Conservation (phyloP, 805 yeast genomes). For the Candida loeiensis region DNA sequence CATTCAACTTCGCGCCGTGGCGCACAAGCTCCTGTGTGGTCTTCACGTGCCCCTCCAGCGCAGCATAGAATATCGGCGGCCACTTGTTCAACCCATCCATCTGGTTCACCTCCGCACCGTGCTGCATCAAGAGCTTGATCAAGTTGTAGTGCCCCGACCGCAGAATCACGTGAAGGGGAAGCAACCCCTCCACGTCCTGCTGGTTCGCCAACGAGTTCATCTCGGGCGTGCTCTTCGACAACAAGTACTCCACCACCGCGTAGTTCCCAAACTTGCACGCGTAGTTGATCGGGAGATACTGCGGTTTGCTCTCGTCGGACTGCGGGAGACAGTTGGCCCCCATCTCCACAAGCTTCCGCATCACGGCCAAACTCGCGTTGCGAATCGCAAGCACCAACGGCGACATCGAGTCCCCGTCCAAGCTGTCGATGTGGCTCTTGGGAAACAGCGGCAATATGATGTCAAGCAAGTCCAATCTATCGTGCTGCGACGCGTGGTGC, state of each 20-base stretch:
- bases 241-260: conserved; percentile 60
- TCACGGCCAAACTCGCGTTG: conserved; percentile 51
- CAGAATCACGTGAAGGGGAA: conserved; percentile 85
- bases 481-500: conserved; percentile 75
- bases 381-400: conserved; percentile 80
- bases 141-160: conserved; percentile 73
- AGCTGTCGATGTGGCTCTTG: conserved; percentile 39
- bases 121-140: conserved; percentile 62
- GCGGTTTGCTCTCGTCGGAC: conserved; percentile 50
- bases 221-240: conserved; percentile 33
- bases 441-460: conserved; percentile 40
- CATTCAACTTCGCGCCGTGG: conserved; percentile 64
- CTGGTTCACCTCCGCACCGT: conserved; percentile 72
- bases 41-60: conserved; percentile 72
- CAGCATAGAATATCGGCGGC: conserved; percentile 92
- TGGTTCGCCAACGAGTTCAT: conserved; percentile 34
- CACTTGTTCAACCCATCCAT: conserved; percentile 84
- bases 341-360: conserved; percentile 28
- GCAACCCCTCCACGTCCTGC: conserved; percentile 83
- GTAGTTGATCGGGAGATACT: conserved; percentile 73
- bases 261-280: conserved; percentile 85
- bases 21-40: conserved; percentile 69
- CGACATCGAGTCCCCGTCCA: conserved; percentile 75
- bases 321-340: conserved; percentile 41
- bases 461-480: conserved; percentile 42